Conservation (phyloP, 495 filamentous ascomycete genomes). For the Aspergillus sparsus region DNA sequence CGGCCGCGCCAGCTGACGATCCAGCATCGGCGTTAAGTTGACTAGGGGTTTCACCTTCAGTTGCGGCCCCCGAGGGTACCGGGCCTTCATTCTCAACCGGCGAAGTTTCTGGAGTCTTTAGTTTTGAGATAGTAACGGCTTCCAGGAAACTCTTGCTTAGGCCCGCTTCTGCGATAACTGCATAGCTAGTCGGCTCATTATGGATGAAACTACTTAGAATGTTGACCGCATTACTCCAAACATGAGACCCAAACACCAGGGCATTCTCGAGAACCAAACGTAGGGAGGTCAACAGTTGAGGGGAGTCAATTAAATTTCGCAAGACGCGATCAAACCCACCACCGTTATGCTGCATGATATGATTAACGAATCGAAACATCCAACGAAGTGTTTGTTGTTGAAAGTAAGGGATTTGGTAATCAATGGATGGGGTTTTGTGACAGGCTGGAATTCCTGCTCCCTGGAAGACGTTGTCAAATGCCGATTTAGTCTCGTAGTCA, state of each 20-base stretch:
- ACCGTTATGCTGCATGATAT: slow-evolving; percentile 84
- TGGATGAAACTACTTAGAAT: slow-evolving; percentile 96
- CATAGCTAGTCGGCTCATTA: slow-evolving; percentile 97
- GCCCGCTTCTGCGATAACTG: slow-evolving; percentile 90
- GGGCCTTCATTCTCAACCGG: slow-evolving; percentile 30
- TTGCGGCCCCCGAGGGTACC: slow-evolving; percentile 15
- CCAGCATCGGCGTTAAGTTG: slow-evolving; percentile 22
- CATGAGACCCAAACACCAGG: slow-evolving; percentile 76
- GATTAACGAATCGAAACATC: slow-evolving; percentile 93
- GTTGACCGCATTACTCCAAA: slow-evolving; percentile 90
- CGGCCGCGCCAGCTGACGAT: slow-evolving; percentile 20
- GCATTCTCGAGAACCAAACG: slow-evolving; percentile 80
- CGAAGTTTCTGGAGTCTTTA: slow-evolving; percentile 37
- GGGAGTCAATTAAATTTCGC: slow-evolving; percentile 92
- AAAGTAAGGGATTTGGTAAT: slow-evolving; percentile 90
- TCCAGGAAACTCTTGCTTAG: slow-evolving; percentile 81
- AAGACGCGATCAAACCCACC: slow-evolving; percentile 86
- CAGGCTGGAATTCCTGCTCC: slow-evolving; percentile 74
- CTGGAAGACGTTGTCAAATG: slow-evolving; percentile 60
- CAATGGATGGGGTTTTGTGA: slow-evolving; percentile 77
- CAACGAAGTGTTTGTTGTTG: slow-evolving; percentile 90
- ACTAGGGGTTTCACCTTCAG: slow-evolving; percentile 30
- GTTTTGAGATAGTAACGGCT: slow-evolving; percentile 63
- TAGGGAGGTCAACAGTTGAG: slow-evolving; percentile 74
- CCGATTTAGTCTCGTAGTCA: slow-evolving; percentile 72